These are phyloP conservation scores for Gaultheria prostrata DNA, from an alignment of 148 eudicot species.

Conservation along the genomic window DNA sequence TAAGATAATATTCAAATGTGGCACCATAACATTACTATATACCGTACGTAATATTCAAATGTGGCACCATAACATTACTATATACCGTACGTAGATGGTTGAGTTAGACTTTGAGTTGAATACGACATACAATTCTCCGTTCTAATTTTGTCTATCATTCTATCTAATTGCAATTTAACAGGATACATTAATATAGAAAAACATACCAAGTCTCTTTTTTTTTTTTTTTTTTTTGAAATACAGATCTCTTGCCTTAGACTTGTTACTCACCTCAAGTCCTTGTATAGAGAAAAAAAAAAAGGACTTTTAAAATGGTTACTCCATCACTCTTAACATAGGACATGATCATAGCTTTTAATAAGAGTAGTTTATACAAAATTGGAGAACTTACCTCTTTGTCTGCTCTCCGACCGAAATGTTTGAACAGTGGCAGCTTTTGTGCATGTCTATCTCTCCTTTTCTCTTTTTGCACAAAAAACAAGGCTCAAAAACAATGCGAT, in stretches of 20 bases:
- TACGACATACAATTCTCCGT: background rate
- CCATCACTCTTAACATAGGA: slow-evolving; percentile 1
- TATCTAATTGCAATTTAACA: background rate
- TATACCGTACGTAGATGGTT: background rate
- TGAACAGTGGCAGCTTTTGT: slow-evolving; percentile 81
- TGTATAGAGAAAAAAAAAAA: background rate
- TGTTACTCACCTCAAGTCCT: background rate
- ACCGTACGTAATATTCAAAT: background rate
- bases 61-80: background rate
- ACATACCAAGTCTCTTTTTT: background rate
- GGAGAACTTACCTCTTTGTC: slow-evolving; percentile 57
- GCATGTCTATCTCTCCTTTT: slow-evolving; percentile 44
- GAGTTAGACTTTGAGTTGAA: background rate
- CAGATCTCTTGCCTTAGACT: background rate
- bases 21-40: background rate
- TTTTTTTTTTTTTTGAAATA: background rate
- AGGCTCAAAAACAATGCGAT: slow-evolving; percentile 32
- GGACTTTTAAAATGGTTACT: background rate
- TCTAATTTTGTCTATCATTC: background rate
- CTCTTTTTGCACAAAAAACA: slow-evolving; percentile 39
- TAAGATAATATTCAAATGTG: background rate
- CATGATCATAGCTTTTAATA: background rate
- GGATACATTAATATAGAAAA: background rate
- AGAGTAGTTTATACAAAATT: slow-evolving; percentile 10
- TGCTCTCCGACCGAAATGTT: slow-evolving; percentile 69